Base-by-base conservation (phyloP, 2,329 filamentous ascomycete genomes). In the Fusarium goolgardi region DNA sequence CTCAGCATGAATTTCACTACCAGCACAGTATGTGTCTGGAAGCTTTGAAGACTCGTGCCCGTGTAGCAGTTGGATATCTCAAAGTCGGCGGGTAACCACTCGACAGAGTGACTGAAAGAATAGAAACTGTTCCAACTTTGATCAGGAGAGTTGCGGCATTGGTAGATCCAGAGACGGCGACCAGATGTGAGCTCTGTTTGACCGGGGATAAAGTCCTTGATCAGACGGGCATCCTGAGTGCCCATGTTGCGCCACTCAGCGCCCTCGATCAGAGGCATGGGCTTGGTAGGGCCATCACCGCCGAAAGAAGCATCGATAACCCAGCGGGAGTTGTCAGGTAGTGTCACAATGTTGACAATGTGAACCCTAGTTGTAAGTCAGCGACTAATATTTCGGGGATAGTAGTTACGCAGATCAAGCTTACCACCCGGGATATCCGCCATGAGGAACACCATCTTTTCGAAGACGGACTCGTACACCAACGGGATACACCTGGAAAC, bases 241-340 rank as follows among this genome's bases (percentile, higher is more conserved):
- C 84, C 85, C 25, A 89, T 79, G 73, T 87, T 86, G 58, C 76
- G 70, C 55, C 81, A 79, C 11, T 81, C 75, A 16, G 77, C 73
- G 12, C 77, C 77, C 16, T 82, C 77, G 21, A 80, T 73, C 3
- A 92, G 77, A 2, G 82, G 83, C 37, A 91, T 76, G 9, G 89
- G 88, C 18, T 78, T 77, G 3, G 85, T 89, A 4, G 88, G 81
- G 10, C 86, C 85, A 70, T 89, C 86, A 21, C 85, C 86, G 46
- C 90, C 90, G 71, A 91, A 91, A 6, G 84, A 87, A 13, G 89
- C 86, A 73, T 92, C 90, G 12, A 87, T 75, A 71, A 84, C 78
- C 76, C 84, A 89, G 58, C 81, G 78, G 29, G 81, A 81, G 39
- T 79, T 79, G 8, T 80, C 77, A 3, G 80, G 73, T 34, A 91